A percentile compares a stretch with the other conserved stretches of the same genome.
Conservation (phyloP, 2,329 filamentous ascomycete species). For the Ascochyta koolunga region DNA sequence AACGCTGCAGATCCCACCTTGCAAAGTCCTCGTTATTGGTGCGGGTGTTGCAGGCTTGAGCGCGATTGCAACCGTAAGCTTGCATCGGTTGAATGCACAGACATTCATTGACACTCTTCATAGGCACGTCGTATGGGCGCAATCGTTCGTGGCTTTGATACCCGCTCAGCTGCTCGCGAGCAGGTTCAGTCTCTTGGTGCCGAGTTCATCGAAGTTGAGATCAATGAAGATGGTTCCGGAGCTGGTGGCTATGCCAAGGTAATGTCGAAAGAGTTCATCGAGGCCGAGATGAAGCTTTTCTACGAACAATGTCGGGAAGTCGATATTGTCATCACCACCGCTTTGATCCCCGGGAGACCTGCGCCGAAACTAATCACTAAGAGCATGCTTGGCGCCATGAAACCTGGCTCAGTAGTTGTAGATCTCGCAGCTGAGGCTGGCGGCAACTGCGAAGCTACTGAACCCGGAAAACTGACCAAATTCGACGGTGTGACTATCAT, state of each 20-base stretch:
- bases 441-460: conserved; percentile 84
- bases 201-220: conserved; percentile 85
- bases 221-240: conserved; percentile 83
- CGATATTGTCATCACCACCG: conserved; percentile 91
- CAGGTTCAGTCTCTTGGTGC: conserved; percentile 90
- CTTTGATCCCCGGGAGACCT: conserved; percentile 83
- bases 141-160: conserved; percentile 89
- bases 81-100: background rate
- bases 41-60: conserved; percentile 88
- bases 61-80: conserved; percentile 76
- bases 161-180: conserved; percentile 83
- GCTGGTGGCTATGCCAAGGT: conserved; percentile 89
- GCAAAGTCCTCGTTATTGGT: conserved; percentile 88
- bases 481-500: conserved; percentile 85
- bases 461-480: conserved; percentile 71
- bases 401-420: conserved; percentile 85
- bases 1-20: conserved; percentile 74
- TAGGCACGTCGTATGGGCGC: conserved; percentile 81
- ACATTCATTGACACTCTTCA: background rate
- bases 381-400: conserved; percentile 82
- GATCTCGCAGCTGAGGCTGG: conserved; percentile 88
- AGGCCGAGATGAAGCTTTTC: conserved; percentile 91
- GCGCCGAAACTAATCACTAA: conserved; percentile 86
- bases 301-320: conserved; percentile 85
- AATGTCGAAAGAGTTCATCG: conserved; percentile 93